Base-by-base conservation (phyloP, 176 grass and related monocot species). In the Triticum dicoccoides region DNA sequence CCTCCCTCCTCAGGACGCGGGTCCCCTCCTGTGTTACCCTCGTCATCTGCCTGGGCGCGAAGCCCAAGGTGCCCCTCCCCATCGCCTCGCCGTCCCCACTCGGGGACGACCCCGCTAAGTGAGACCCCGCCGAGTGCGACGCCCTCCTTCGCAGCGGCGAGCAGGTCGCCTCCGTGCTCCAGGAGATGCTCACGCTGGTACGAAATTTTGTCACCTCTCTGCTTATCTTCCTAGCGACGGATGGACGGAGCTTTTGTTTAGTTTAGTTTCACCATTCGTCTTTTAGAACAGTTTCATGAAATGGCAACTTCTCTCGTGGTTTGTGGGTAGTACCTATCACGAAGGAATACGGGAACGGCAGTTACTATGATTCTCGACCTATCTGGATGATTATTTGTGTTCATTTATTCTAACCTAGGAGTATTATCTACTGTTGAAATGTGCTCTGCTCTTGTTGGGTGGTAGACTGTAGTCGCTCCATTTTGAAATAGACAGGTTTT, bases 121-220 rank as follows among this genome's bases (percentile, higher is more conserved):
- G 88, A 91, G 91, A 91, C 67, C 81, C 90, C 13, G 80, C 84
- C 64, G 83, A 91, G 80, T 89, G 89, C 75, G 91, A 92, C 34
- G 93, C 96, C 78, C 76, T 98, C 24, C 96, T 98, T 69, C 91
- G 87, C 42, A 93, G 96, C 23, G 96, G 96, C 38, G 90, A 98
- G 70, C 96, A 98, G 92, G 96, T 98, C 79, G 87, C 89, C 86
- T 98, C 93, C 32, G 91, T 98, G 25, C 91, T 98, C 59, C 91
- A 98, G 81, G 93, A 98, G 86, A 98, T 98, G 93, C 33, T 98
- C 79, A 91, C 77, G 27, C 91, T 98, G 88, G 96, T 98, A 92
- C 11, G 37, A 32, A 5, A 71, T 39, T n/a, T 12, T 34, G 2
- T 21, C 56, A 59, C n/a, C n/a, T 63, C n/a, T 63, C 5, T 18